Percentiles rank a stretch among this genome's conserved stretches.
phyloP scores from a whole-genome alignment of 2,329 filamentous ascomycete species.

The Lachnellula occidentalis region DNA sequence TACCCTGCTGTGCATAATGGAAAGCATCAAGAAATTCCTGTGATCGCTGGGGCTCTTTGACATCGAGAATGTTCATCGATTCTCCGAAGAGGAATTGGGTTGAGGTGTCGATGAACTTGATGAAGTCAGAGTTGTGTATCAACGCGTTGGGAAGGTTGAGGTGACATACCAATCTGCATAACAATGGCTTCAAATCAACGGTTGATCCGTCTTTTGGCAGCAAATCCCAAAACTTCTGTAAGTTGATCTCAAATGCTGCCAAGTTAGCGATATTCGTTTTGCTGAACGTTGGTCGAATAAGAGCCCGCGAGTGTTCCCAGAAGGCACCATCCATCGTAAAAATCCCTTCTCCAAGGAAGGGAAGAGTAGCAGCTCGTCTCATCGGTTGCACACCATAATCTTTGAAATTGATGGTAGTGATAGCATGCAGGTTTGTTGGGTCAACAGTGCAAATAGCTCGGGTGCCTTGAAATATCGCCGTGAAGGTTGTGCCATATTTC shows the following conservation, averaged over 20 bases:
- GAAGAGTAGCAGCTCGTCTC: conserved; percentile 46
- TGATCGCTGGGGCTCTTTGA: background rate
- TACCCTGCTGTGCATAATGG: conserved; percentile 25
- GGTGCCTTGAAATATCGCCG: background rate
- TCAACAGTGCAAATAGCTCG: conserved; percentile 1
- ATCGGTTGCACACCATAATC: conserved; percentile 48
- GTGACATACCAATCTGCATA: background rate
- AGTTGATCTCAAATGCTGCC: conserved; percentile 61
- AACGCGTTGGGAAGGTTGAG: conserved; percentile 31
- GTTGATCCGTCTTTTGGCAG: conserved; percentile 1
- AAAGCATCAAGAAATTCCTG: conserved; percentile 30
- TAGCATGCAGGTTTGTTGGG: conserved; percentile 44
- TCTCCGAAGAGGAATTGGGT: conserved; percentile 58
- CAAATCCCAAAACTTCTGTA: conserved; percentile 1
- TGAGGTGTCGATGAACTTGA: conserved; percentile 29
- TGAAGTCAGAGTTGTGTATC: conserved; percentile 54
- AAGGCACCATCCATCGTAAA: conserved; percentile 13
- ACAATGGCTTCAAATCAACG: conserved; percentile 31
- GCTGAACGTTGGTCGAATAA: conserved; percentile 48
- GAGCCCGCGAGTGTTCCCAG: conserved; percentile 26
- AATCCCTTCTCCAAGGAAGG: conserved; percentile 13
- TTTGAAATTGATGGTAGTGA: conserved; percentile 44
- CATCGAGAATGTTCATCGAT: conserved; percentile 40
- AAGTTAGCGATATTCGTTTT: conserved; percentile 56
- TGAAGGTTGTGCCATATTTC: background rate